Evolutionary conservation across 2,329 filamentous ascomycete species (phyloP).

Genomic region (Lasiodiplodia citricola): DNA sequence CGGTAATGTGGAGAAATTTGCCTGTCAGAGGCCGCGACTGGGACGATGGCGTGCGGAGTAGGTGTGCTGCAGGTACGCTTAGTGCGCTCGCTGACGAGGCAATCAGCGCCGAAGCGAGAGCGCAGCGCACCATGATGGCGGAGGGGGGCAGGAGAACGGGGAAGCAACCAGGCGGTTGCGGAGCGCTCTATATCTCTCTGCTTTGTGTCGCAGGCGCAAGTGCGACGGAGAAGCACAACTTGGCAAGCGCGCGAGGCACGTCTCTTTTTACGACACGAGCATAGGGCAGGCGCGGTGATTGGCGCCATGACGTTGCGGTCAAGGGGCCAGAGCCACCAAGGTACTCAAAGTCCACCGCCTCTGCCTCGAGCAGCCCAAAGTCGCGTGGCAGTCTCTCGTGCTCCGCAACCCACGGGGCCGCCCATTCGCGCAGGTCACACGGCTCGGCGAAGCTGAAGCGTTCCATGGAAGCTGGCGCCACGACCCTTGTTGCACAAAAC

Average conservation of each 20-base stretch:
- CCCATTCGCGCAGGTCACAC: conserved; percentile 1
- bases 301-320: conserved; percentile 18
- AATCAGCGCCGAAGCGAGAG: conserved; percentile 36
- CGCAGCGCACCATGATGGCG: conserved; percentile 36
- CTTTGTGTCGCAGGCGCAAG: conserved; percentile 1
- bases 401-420: background rate
- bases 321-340: conserved; percentile 15
- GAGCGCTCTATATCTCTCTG: conserved; percentile 15
- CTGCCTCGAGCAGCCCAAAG: background rate
- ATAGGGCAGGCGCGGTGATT: conserved; percentile 12
- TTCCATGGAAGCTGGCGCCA: no score
- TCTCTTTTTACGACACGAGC: conserved; percentile 20
- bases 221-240: conserved; percentile 8
- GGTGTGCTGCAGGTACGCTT: conserved; percentile 18
- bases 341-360: conserved; percentile 20
- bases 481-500: background rate
- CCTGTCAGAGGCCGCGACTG: conserved; percentile 50
- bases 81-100: conserved; percentile 13
- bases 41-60: background rate
- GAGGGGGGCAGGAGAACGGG: conserved; percentile 3
- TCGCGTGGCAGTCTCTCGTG: conserved; percentile 1
- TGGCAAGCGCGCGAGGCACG: conserved; percentile 20
- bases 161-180: background rate
- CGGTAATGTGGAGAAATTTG: conserved; percentile 86
- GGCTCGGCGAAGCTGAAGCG: background rate